Percentiles rank a stretch among this genome's conserved stretches.
phyloP scores from a whole-genome alignment of 495 filamentous ascomycete species.

The Penicillium steckii region DNA sequence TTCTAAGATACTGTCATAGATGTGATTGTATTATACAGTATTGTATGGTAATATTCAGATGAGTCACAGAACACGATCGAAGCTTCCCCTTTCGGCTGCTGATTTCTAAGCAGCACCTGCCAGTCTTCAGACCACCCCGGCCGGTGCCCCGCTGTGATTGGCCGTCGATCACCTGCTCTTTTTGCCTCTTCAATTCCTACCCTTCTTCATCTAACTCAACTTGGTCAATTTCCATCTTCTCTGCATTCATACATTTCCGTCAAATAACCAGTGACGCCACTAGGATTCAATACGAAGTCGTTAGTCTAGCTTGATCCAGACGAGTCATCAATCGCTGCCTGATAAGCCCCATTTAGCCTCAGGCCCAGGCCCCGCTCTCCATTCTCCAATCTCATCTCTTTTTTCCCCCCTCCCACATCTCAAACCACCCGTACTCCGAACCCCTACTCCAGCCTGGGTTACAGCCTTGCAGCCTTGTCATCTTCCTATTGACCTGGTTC shows the following conservation, averaged over 20 bases:
- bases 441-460: not conserved
- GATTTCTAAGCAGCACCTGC: conserved; percentile 21
- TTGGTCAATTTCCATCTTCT: not conserved
- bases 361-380: too few species aligned
- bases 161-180: conserved; percentile 4
- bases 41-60: not conserved
- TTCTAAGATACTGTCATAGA: too few species aligned
- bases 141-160: conserved; percentile 14
- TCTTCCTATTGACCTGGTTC: not conserved
- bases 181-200: too few species aligned
- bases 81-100: not conserved
- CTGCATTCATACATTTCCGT: not conserved
- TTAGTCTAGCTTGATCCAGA: too few species aligned
- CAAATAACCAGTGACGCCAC: too few species aligned
- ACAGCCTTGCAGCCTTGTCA: not conserved
- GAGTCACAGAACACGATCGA: conserved; percentile 10
- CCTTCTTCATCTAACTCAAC: too few species aligned
- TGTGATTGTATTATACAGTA: not conserved
- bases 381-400: conserved; percentile 5
- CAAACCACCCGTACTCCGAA: not conserved
- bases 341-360: conserved; percentile 14
- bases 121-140: not conserved
- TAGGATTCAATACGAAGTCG: not conserved
- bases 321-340: too few species aligned
- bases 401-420: conserved; percentile 4